Evolutionary conservation across 208 protist genomes (phyloP).

Genomic region (Leishmania tarentolae): DNA sequence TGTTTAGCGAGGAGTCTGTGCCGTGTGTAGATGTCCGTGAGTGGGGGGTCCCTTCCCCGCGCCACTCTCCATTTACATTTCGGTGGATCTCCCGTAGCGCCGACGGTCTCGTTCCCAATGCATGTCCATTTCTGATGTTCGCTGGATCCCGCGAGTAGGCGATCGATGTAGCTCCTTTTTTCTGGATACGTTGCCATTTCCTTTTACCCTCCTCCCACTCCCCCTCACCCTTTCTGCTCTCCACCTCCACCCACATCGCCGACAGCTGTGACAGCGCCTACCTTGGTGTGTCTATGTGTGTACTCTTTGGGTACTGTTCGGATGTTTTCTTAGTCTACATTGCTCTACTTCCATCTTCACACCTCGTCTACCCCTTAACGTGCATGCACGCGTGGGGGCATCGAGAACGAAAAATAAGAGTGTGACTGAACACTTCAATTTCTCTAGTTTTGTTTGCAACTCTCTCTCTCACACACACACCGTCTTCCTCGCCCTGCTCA

Average conservation of each 20-base stretch:
- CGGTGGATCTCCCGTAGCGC: neutral
- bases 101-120: neutral
- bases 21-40: neutral
- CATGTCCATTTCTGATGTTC: neutral
- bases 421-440: neutral
- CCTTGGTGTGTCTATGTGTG: neutral
- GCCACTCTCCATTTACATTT: neutral
- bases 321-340: neutral
- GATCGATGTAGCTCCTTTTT: neutral
- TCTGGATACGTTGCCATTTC: neutral
- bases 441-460: neutral
- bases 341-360: neutral
- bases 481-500: neutral
- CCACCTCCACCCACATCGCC: neutral
- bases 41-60: neutral
- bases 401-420: neutral
- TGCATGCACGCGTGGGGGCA: too few relatives aligned
- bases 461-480: neutral
- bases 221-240: neutral
- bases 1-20: neutral
- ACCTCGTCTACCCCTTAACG: neutral
- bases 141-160: neutral
- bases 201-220: neutral
- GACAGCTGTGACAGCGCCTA: neutral
- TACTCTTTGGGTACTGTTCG: neutral